Evolutionary conservation across 2,329 filamentous ascomycete genomes (phyloP), one percentile per base, ranked within the genome.

Genomic region (Cladobotryum mycophilum): DNA sequence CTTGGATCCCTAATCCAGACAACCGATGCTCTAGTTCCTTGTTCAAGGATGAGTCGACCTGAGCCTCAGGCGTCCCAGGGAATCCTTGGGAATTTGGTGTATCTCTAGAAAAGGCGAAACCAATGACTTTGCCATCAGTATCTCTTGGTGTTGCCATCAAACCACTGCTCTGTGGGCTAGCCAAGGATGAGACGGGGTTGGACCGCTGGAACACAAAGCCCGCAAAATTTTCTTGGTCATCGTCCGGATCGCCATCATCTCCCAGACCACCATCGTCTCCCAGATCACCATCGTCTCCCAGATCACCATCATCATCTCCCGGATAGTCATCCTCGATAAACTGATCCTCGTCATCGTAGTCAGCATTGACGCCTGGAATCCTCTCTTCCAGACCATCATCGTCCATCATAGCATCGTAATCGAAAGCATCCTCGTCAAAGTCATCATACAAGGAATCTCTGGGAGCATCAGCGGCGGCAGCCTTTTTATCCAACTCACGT

Each of bases 311-410:
- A 62, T 30, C 25, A 30, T 30, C 25, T 30, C 25, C 25, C 18
- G 60, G 54, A 42, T 49, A 63, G 20, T 70, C 67, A 8, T 71
- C 67, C n/a, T 70, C 69, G 18, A 74, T 68, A 37, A 47, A 63
- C 34, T 70, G 67, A 12, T 71, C 67, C n/a, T 69, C 69, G 17
- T 75, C 70, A 9, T 73, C 67, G 25, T 67, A 67, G 52, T 78
- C 75, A 4, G 68, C 71, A 60, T 81, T 70, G n/a, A 76, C 67
- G 3, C 78, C 79, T 0, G 83, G 83, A 25, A 86, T 86, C n/a
- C 72, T 72, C 63, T 88, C 85, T 56, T 88, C 84, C 3, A 82
- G 68, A 0, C 78, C 82, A 56, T 80, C 83, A 46, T 84, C 81
- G 25, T 84, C 80, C 70, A 83, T 79, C 74, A 82, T 81, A 12